phyloP scores from a whole-genome alignment of 805 yeast genomes.

The Hyphopichia homilentoma region DNA sequence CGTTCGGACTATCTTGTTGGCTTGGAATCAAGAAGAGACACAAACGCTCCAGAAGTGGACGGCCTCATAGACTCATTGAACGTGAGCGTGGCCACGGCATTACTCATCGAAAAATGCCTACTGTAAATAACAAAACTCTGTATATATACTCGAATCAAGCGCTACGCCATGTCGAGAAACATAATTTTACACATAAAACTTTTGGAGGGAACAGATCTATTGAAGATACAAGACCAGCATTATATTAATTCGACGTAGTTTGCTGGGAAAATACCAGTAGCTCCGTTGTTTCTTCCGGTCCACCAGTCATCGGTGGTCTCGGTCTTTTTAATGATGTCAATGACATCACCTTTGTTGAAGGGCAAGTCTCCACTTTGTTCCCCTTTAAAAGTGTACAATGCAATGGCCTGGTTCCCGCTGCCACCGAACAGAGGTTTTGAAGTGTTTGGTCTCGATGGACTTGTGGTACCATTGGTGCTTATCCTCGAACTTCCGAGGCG shows the following conservation, averaged over 20 bases:
- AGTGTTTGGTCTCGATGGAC: conserved; percentile 29
- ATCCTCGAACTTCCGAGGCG: conserved; percentile 33
- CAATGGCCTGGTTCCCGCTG: conserved; percentile 67
- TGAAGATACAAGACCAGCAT: no score
- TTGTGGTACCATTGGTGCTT: conserved; percentile 25
- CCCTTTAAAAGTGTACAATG: conserved; percentile 83
- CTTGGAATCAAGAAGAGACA: conserved; percentile 27
- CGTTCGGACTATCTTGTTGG: conserved; percentile 53
- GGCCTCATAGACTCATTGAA: conserved; percentile 69
- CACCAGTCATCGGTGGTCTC: conserved; percentile 97
- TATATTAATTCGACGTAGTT: conserved; percentile 83
- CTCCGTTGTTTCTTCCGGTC: conserved; percentile 87
- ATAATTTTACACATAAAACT: neutral
- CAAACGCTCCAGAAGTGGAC: conserved; percentile 13
- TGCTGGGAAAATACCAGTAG: conserved; percentile 94
- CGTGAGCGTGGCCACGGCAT: conserved; percentile 85
- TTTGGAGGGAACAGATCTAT: no score
- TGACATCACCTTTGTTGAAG: conserved; percentile 91
- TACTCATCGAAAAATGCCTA: conserved; percentile 40
- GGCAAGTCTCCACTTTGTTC: conserved; percentile 92
- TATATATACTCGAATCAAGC: neutral
- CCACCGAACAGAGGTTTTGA: conserved; percentile 41
- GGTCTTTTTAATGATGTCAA: conserved; percentile 79
- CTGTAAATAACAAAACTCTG: no score
- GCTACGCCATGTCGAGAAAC: neutral